Percentiles rank a stretch among this genome's conserved stretches.
Evolutionary conservation across 768 basidiomycete species (phyloP).

Genomic region (Auriscalpium vulgare): DNA sequence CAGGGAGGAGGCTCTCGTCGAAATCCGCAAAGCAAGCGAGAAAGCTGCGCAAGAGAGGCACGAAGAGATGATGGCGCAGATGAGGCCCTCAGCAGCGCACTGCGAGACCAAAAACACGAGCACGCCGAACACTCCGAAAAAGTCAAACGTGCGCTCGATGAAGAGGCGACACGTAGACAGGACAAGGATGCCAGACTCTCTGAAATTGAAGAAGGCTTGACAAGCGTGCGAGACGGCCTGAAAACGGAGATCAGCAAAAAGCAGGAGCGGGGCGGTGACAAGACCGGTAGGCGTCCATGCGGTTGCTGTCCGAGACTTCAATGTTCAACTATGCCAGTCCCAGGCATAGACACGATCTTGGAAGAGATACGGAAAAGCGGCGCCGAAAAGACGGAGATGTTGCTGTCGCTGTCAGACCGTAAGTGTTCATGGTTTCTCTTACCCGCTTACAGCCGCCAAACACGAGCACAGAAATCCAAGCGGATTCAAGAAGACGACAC

Average conservation of each 20-base stretch:
- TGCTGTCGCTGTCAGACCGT: neutral
- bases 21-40: neutral
- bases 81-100: conserved; percentile 4
- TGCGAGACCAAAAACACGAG: neutral
- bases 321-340: neutral
- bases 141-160: neutral
- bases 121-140: neutral
- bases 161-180: neutral
- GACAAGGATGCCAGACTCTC: neutral
- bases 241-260: too few relatives aligned
- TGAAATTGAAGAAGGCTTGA: neutral
- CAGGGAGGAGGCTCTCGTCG: neutral
- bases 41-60: conserved; percentile 2
- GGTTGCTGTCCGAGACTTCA: too few relatives aligned
- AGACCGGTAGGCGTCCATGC: too few relatives aligned
- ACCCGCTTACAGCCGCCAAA: neutral
- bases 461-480: conserved; percentile 3
- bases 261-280: too few relatives aligned
- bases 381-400: neutral
- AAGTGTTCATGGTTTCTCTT: neutral
- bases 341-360: neutral
- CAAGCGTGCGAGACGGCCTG: neutral
- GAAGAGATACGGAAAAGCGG: neutral
- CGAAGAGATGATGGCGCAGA: conserved; percentile 9
- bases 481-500: conserved; percentile 11